Percentiles rank a stretch among this genome's conserved stretches.
These are phyloP conservation scores for Hansenula lynferdii DNA, from an alignment of 1,139 yeast genomes.

Conservation along the genomic window DNA sequence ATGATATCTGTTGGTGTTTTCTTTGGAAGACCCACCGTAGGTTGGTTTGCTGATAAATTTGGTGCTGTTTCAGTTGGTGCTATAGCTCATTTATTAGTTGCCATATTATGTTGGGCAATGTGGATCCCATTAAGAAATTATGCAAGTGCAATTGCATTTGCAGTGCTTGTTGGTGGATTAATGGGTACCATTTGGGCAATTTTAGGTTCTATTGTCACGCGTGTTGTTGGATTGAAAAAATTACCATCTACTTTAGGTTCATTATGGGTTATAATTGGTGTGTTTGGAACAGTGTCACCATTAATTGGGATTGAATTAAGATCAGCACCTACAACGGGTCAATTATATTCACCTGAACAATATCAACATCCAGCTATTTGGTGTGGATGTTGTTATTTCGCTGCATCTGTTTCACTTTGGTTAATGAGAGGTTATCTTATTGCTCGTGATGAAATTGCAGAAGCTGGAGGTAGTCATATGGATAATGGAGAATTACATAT, in stretches of 20 bases:
- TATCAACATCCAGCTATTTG: constrained; percentile 47
- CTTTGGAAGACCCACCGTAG: constrained; percentile 59
- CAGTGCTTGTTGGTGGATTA: constrained; percentile 40
- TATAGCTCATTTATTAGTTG: constrained; percentile 26
- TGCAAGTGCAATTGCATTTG: constrained; percentile 45
- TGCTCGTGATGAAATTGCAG: constrained; percentile 36
- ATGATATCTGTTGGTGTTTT: constrained; percentile 56
- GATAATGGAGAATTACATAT: constrained; percentile 22
- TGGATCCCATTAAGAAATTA: constrained; percentile 58
- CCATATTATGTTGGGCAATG: constrained; percentile 41
- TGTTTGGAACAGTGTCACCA: constrained; percentile 45
- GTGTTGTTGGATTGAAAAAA: constrained; percentile 43
- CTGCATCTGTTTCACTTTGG: constrained; percentile 33
- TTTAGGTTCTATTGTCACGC: constrained; percentile 22
- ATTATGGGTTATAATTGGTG: constrained; percentile 43
- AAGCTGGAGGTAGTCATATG: constrained; percentile 12
- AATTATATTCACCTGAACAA: constrained; percentile 34
- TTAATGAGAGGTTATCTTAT: constrained; percentile 45
- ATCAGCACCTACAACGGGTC: constrained; percentile 25
- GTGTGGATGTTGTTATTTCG: constrained; percentile 46
- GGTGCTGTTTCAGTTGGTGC: constrained; percentile 52
- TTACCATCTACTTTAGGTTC: constrained; percentile 42
- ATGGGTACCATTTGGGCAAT: constrained; percentile 40
- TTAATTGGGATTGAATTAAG: constrained; percentile 47
- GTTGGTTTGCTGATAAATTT: constrained; percentile 44